Base-by-base conservation (phyloP, 2,329 filamentous ascomycete genomes). In the Tolypocladium endophyticum region DNA sequence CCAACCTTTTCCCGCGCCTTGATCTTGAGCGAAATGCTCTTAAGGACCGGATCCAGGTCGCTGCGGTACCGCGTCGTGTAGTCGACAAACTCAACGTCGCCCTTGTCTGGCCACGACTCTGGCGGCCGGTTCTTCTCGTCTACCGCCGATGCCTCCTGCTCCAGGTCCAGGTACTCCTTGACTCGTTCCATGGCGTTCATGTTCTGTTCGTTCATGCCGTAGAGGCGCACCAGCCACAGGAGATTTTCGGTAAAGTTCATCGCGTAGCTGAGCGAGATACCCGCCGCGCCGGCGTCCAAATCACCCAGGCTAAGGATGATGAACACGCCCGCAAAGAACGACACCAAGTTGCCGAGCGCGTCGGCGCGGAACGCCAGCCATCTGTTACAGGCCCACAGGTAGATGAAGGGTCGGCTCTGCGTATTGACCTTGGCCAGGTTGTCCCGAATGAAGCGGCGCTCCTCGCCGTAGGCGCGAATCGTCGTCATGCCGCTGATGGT, bases 181-280 rank as follows among this genome's bases (percentile, higher is more conserved):
- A 99, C 88, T 69, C 94, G 90, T 76, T 99, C 94, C 56, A 97
- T 92, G 3, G 93, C 93, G 75, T 99, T 99, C 94, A 99, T 97
- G 75, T 97, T 97, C 74, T 99, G 94, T 76, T 99, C 94, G 69
- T 97, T 97, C 70, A 90, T 86, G 0, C 92, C 88, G 72, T 99
- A 99, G 18, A 97, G 81, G 55, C 94, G 87, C 36, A 99, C 92
- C 59, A 97, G 86, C 94, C 94, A 99, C 23, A 99, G 77, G 8
- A 99, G 89, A 65, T 96, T 97, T 73, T 99, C 94, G 0, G 92
- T 96, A 69, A 99, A 99, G 1, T 90, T 93, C 66, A 99, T 90
- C 20, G 94, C 94, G 69, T 99, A 99, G 57, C 91, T 96, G 68
- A 99, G 79, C 6, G 94, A 96, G 63, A 99, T 83, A 77, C 94